These are phyloP conservation scores for Auxenochlorella pyrenoidosa DNA, from an alignment of 139 green algal genomes.

Conservation along the genomic window DNA sequence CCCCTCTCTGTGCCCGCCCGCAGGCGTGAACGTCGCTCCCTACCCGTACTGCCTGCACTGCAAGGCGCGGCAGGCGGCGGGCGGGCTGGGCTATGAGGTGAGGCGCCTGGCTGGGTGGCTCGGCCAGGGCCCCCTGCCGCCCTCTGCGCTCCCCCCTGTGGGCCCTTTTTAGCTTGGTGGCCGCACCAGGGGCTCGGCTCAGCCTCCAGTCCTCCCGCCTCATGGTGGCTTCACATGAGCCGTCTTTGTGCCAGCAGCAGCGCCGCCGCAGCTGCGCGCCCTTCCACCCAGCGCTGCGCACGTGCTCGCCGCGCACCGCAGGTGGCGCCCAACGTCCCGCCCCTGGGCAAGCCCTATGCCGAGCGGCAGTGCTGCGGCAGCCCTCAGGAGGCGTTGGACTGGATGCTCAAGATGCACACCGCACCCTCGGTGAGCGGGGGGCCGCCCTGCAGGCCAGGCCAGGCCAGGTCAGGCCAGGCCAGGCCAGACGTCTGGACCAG, in stretches of 20 bases:
- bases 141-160: background rate
- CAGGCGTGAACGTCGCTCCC: conserved; percentile 65
- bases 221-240: too few relatives aligned
- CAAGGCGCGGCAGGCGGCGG: conserved; percentile 59
- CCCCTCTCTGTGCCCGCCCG: background rate
- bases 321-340: conserved; percentile 57
- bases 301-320: conserved; percentile 3
- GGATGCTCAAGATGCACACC: conserved; percentile 76
- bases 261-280: too few relatives aligned
- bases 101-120: background rate
- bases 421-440: conserved; percentile 41
- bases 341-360: conserved; percentile 46
- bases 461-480: too few relatives aligned
- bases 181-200: background rate
- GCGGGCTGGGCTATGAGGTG: conserved; percentile 55
- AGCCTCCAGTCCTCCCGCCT: too few relatives aligned
- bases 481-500: too few relatives aligned
- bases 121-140: background rate
- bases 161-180: background rate
- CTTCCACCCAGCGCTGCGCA: background rate
- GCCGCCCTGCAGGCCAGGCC: background rate
- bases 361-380: conserved; percentile 71
- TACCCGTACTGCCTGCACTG: conserved; percentile 93
- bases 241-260: too few relatives aligned
- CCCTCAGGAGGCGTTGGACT: conserved; percentile 70